These are phyloP conservation scores for Epipyxis sp. DNA, from an alignment of 108 stramenopile genomes.

Conservation along the genomic window DNA sequence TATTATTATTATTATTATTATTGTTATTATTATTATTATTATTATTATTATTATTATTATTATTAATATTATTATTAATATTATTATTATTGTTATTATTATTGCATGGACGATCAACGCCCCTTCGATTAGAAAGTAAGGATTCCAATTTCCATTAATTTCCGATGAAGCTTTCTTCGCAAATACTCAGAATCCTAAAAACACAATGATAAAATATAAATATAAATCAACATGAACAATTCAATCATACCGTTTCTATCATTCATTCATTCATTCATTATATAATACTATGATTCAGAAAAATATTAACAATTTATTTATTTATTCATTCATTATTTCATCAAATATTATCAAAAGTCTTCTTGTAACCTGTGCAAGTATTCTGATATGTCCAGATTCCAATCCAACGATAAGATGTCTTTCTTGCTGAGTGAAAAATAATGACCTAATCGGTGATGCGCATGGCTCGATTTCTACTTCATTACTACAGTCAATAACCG, in stretches of 20 bases:
- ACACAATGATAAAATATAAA: background rate
- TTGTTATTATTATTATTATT: too few species aligned
- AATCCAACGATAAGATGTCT: constrained; percentile 23
- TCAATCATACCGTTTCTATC: background rate
- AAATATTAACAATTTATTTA: too few species aligned
- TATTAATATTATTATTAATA: too few species aligned
- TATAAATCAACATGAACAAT: background rate
- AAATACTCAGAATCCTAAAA: constrained; percentile 33
- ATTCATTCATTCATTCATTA: background rate
- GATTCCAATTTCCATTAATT: constrained; percentile 29
- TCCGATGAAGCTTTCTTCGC: constrained; percentile 2
- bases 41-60: too few species aligned
- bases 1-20: too few species aligned
- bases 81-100: too few species aligned
- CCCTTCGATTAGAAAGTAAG: background rate
- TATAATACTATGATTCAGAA: too few species aligned
- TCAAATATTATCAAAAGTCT: too few species aligned
- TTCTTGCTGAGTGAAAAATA: constrained; percentile 16
- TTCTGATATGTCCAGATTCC: constrained; percentile 1
- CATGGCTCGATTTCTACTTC: constrained; percentile 11
- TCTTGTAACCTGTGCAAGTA: constrained; percentile 32
- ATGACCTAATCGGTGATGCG: constrained; percentile 7
- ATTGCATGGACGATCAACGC: too few species aligned
- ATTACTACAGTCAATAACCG: constrained; percentile 6
- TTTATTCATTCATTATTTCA: too few species aligned